phyloP scores from a whole-genome alignment of 2,329 filamentous ascomycete species.

The Chrysoporthe austroafricana region DNA sequence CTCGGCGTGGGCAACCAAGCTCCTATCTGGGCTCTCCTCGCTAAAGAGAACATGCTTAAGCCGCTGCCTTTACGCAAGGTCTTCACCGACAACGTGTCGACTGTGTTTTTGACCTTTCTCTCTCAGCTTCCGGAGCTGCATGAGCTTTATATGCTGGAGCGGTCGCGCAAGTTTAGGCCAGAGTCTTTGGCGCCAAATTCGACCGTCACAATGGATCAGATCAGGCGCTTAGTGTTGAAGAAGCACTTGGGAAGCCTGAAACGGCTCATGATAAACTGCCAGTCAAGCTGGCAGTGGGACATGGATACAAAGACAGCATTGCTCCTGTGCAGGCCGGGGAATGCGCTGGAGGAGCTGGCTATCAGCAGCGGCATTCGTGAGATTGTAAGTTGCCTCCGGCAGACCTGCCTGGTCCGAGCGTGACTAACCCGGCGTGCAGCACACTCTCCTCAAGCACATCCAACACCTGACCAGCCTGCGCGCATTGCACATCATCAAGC shows the following conservation, averaged over 20 bases:
- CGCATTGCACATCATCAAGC: conserved; percentile 58
- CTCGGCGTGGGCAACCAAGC: conserved; percentile 67
- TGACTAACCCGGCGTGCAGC: conserved; percentile 44
- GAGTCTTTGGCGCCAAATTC: conserved; percentile 57
- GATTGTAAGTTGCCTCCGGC: conserved; percentile 50
- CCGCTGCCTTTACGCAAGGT: conserved; percentile 60
- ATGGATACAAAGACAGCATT: conserved; percentile 57
- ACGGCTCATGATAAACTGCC: conserved; percentile 64
- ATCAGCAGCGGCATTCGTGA: conserved; percentile 57
- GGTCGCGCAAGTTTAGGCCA: conserved; percentile 53
- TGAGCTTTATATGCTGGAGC: conserved; percentile 64
- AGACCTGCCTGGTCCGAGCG: background rate
- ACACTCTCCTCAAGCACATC: conserved; percentile 60
- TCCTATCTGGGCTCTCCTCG: conserved; percentile 61
- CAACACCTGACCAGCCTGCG: conserved; percentile 55
- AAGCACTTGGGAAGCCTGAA: conserved; percentile 60
- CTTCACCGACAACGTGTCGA: conserved; percentile 66
- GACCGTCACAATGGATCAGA: conserved; percentile 58
- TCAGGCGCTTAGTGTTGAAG: conserved; percentile 59
- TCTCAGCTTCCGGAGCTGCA: conserved; percentile 56
- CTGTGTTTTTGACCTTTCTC: conserved; percentile 57
- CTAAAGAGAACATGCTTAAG: conserved; percentile 55
- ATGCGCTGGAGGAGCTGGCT: conserved; percentile 58
- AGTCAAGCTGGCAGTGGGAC: conserved; percentile 59
- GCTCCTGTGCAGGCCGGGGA: conserved; percentile 56